Evolutionary conservation across 2,329 filamentous ascomycete genomes (phyloP).

Genomic region (Macrophomina phaseolina): DNA sequence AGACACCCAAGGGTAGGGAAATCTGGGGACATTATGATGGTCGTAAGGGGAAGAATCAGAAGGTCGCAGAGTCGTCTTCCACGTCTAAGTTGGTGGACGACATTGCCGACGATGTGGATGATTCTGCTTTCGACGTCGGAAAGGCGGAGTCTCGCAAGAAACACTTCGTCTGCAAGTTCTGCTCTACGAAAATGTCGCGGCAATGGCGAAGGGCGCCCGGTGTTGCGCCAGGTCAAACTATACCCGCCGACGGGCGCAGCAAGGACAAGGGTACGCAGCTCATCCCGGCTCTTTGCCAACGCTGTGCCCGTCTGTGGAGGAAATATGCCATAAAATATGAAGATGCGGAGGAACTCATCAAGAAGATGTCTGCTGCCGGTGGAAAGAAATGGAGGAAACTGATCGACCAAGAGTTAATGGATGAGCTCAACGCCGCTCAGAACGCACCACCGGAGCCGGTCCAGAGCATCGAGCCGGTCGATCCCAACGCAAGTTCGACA

Average conservation of each 20-base stretch:
- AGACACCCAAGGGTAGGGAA: slow-evolving; percentile 80
- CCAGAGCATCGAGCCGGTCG: slow-evolving; percentile 29
- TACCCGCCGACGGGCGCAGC: slow-evolving; percentile 71
- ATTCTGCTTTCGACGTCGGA: slow-evolving; percentile 91
- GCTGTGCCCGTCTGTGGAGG: slow-evolving; percentile 92
- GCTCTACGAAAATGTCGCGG: slow-evolving; percentile 75
- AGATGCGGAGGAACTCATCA: slow-evolving; percentile 86
- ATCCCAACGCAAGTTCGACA: slow-evolving; percentile 31
- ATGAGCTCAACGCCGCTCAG: slow-evolving; percentile 59
- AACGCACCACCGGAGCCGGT: slow-evolving; percentile 36
- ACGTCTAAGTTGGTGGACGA: slow-evolving; percentile 84
- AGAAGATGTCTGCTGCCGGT: slow-evolving; percentile 80
- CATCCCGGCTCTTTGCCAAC: slow-evolving; percentile 82
- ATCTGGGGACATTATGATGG: slow-evolving; percentile 90
- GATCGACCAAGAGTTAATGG: slow-evolving; percentile 90
- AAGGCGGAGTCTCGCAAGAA: slow-evolving; percentile 83
- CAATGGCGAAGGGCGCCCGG: slow-evolving; percentile 92
- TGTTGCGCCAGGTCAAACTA: slow-evolving; percentile 71
- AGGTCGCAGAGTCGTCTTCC: slow-evolving; percentile 59
- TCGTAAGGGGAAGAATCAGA: slow-evolving; percentile 88
- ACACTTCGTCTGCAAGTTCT: slow-evolving; percentile 93
- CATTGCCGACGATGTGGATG: slow-evolving; percentile 88
- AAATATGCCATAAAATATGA: slow-evolving; percentile 97
- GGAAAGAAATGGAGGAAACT: slow-evolving; percentile 85
- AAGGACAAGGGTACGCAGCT: slow-evolving; percentile 80